Evolutionary conservation across 257 asterid genomes (phyloP), one percentile per base, ranked within the genome.

Genomic region (Gardenia jasminoides): DNA sequence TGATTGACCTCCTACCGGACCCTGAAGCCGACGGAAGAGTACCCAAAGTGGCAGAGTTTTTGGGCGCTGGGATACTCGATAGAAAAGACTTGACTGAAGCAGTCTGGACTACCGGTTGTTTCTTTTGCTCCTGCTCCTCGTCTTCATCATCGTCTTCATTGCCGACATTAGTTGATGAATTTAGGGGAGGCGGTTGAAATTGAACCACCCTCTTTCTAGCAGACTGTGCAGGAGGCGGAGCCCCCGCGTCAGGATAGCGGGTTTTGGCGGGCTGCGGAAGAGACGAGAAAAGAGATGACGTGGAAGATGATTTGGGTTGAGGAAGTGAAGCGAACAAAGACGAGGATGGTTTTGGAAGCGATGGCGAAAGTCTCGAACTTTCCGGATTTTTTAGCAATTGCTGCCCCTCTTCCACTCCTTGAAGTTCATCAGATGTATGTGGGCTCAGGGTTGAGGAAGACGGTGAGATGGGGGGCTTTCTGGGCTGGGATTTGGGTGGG

Each of bases 181-280:
- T 87, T n/a, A 83, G 17, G 7, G 97, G 93, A 72, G 97, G 98
- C 82, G 97, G 98, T 88, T 86, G 88, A 72, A 95, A 91, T 59
- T 89, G 93, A 78, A 95, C 97, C 58, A 93, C 91, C 86, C 70
- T 92, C 83, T 86, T 93, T 0, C 89, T 64, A 43, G 81, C 65
- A 76, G 79, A 31, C 8, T 31, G 68, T 10, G 43, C 67, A 13
- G 88, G 76, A 67, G 56, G 76, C 10, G 28, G 4, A 58, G 24
- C 1, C 22, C 9, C 41, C 30, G 67, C 54, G 24, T 81, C 84
- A 17, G 70, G 3, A 13, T 41, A 24, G 9, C 59, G 70, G 43
- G 83, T 28, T 70, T 84, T 87, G 50, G 87, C 22, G 65, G 30
- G 86, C 28, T 74, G 74, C 20, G 90, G 86, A 78, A 86, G 85